phyloP scores from a whole-genome alignment of 2,329 filamentous ascomycete genomes.

The Calcarisporium arbuscula region DNA sequence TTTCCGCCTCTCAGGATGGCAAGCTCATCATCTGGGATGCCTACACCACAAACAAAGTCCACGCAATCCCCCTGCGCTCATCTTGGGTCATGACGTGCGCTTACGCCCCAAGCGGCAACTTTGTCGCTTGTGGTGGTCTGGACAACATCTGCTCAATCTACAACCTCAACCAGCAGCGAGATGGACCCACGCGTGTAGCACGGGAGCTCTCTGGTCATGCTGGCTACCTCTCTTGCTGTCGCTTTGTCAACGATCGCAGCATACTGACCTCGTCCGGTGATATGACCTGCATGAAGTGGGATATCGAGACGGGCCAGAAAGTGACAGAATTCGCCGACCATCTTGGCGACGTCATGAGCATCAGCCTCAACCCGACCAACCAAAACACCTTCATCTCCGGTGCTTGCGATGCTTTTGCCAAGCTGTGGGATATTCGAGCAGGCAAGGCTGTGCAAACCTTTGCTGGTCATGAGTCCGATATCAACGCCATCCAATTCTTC shows the following conservation, averaged over 20 bases:
- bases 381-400: slow-evolving; percentile 99
- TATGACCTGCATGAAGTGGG: slow-evolving; percentile 99
- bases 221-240: slow-evolving; percentile 95
- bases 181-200: slow-evolving; percentile 94
- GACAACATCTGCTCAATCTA: slow-evolving; percentile 99
- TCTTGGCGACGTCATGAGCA: slow-evolving; percentile 98
- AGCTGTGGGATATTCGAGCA: slow-evolving; percentile 97
- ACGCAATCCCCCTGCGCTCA: slow-evolving; percentile 92
- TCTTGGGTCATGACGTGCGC: slow-evolving; percentile 99
- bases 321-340: slow-evolving; percentile 98
- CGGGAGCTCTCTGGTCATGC: slow-evolving; percentile 95
- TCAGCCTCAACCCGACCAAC: slow-evolving; percentile 98
- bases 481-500: slow-evolving; percentile 99
- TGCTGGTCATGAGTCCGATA: slow-evolving; percentile 95
- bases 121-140: slow-evolving; percentile 94
- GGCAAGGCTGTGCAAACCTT: slow-evolving; percentile 99
- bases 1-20: slow-evolving; percentile 96
- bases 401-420: slow-evolving; percentile 96
- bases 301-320: slow-evolving; percentile 96
- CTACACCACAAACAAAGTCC: slow-evolving; percentile 99
- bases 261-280: slow-evolving; percentile 97
- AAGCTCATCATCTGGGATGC: slow-evolving; percentile 99
- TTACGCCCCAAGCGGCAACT: slow-evolving; percentile 96
- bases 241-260: slow-evolving; percentile 96
- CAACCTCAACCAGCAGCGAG: slow-evolving; percentile 88